phyloP scores from a whole-genome alignment of 2,329 filamentous ascomycete species.

The Botrytis pseudocinerea region DNA sequence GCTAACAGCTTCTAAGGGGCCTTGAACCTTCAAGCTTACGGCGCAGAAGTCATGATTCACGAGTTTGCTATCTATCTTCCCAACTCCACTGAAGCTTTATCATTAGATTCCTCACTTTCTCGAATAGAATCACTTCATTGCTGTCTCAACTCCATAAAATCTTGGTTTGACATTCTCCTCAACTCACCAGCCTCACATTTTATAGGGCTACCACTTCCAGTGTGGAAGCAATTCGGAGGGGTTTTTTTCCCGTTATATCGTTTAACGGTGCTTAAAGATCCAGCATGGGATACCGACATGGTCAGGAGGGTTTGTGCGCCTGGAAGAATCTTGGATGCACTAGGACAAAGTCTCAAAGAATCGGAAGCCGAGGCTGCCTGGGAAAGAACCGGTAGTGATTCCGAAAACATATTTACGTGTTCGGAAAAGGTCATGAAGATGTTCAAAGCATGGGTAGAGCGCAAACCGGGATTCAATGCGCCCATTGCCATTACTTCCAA shows the following conservation, averaged over 20 bases:
- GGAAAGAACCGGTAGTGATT: neutral
- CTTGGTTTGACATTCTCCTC: constrained; percentile 11
- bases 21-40: constrained; percentile 8
- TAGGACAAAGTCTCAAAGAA: neutral
- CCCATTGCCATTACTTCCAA: neutral
- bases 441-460: constrained; percentile 9
- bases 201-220: constrained; percentile 8
- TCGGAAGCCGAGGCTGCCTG: constrained; percentile 8
- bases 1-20: constrained; percentile 2
- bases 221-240: constrained; percentile 12
- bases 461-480: constrained; percentile 14
- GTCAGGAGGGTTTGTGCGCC: constrained; percentile 6
- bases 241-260: constrained; percentile 10
- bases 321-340: neutral
- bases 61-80: constrained; percentile 16
- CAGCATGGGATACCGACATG: constrained; percentile 9
- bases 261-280: constrained; percentile 9
- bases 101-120: neutral
- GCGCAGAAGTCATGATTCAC: constrained; percentile 9
- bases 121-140: constrained; percentile 5
- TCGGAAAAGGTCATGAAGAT: constrained; percentile 18
- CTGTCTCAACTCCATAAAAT: constrained; percentile 7
- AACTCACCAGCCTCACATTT: constrained; percentile 1
- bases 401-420: constrained; percentile 9
- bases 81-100: neutral